A percentile compares a stretch with the other conserved stretches of the same genome.
phyloP scores from a whole-genome alignment of 1,139 yeast species.

The Pichia norvegensis region DNA sequence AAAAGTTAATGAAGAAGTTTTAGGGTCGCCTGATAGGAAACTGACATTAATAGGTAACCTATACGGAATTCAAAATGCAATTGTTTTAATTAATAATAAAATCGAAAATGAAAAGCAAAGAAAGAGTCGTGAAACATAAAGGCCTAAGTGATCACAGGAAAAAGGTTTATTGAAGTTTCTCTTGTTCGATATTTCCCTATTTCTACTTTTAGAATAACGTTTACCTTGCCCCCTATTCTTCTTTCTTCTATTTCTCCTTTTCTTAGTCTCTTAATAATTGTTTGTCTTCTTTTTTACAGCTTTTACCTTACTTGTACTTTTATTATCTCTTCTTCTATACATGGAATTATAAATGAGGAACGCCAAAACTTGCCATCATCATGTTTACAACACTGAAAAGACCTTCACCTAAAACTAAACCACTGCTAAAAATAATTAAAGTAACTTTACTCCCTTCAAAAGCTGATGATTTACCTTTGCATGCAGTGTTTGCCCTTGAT shows the following conservation, averaged over 20 bases:
- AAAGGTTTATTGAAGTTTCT: neutral
- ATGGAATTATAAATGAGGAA: constrained; percentile 31
- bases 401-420: constrained; percentile 91
- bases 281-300: neutral
- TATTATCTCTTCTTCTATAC: neutral
- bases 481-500: constrained; percentile 20
- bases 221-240: neutral
- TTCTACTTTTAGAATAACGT: neutral
- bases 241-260: neutral
- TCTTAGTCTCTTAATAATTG: neutral
- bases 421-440: constrained; percentile 84
- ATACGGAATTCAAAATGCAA: constrained; percentile 68
- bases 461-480: neutral
- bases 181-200: neutral
- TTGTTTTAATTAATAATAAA: constrained; percentile 67
- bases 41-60: constrained; percentile 66
- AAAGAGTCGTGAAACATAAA: constrained; percentile 8
- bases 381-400: constrained; percentile 74
- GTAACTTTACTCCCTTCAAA: constrained; percentile 39
- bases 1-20: constrained; percentile 58
- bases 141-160: neutral
- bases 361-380: constrained; percentile 60
- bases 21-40: constrained; percentile 50
- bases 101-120: constrained; percentile 56
- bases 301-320: neutral